These are phyloP conservation scores for Xylaria sp. DNA, from an alignment of 2,329 filamentous ascomycete species.

Conservation along the genomic window DNA sequence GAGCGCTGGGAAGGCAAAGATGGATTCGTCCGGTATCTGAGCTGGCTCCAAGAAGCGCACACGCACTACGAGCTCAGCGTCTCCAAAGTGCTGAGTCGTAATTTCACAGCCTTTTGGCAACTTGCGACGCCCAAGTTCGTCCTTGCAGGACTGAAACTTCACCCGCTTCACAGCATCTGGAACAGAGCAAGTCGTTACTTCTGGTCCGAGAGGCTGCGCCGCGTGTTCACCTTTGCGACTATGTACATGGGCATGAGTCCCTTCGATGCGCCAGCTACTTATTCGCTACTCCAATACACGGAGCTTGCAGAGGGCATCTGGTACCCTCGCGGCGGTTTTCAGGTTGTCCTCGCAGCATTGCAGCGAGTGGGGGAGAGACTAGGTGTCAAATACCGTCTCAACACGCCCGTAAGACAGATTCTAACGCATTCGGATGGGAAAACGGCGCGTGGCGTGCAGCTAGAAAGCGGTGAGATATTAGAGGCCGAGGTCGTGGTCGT, in stretches of 20 bases:
- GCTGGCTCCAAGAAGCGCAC: slow-evolving; percentile 74
- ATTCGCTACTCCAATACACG: slow-evolving; percentile 78
- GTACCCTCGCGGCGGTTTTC: slow-evolving; percentile 79
- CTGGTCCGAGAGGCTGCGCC: slow-evolving; percentile 72
- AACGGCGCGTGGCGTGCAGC: slow-evolving; percentile 67
- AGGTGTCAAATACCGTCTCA: slow-evolving; percentile 72
- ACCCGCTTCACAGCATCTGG: slow-evolving; percentile 79
- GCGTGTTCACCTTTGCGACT: slow-evolving; percentile 80
- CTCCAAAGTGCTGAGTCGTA: slow-evolving; percentile 72
- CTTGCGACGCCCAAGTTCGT: slow-evolving; percentile 71
- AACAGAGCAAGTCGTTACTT: slow-evolving; percentile 74
- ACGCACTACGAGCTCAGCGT: slow-evolving; percentile 76
- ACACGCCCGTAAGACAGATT: slow-evolving; percentile 67
- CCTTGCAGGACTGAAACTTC: slow-evolving; percentile 67
- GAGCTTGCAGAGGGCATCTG: slow-evolving; percentile 81
- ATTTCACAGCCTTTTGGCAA: slow-evolving; percentile 70
- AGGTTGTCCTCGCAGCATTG: slow-evolving; percentile 71
- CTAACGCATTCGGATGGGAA: slow-evolving; percentile 63
- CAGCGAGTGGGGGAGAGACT: slow-evolving; percentile 70
- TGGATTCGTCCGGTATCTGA: slow-evolving; percentile 76
- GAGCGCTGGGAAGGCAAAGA: slow-evolving; percentile 78
- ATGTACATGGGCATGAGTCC: slow-evolving; percentile 89
- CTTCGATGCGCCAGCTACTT: slow-evolving; percentile 79
- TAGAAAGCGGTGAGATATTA: slow-evolving; percentile 68
- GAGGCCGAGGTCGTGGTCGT: slow-evolving; percentile 74